Evolutionary conservation across 768 basidiomycete species (phyloP), one percentile per base, ranked within the genome.

Genomic region (Mycena leptocephala): DNA sequence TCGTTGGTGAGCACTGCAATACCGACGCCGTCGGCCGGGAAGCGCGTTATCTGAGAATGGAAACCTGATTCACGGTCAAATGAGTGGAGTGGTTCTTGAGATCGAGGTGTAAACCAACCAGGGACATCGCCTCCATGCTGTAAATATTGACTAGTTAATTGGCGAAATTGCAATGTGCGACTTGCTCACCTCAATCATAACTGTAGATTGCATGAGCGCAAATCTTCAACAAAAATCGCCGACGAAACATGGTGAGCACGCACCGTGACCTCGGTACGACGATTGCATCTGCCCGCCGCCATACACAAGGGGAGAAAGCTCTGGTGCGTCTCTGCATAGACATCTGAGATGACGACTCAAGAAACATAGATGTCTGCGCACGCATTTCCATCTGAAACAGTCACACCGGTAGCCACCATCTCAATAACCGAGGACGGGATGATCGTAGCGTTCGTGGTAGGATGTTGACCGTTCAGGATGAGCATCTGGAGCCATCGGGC

Each of bases 401-500:
- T 8, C 2, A 70, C 58, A 0, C 69, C 69, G 0, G 56, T 46
- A 22, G 69, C 69, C 1, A 39, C 56, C 30, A 10, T 70, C 22
- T 61, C 28, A 48, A 70, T 33, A 0, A 48, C 69, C 20, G 56
- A n/a, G 10, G 56, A 9, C 2, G 69, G 69, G 33, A 70, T 35
- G 16, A 70, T 37, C 3, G 30, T 61, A 1, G 43, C 58, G 20
- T 70, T 70, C 18, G 56, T 70, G 7, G 3, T 22, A 0, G 69
- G 69, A 28, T 70, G 41, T 43, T 70, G 69, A n/a, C 69, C 70
- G 35, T 70, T 37, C 3, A 35, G 32, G 20, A 70, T 13, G n/a
- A 70, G 59, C 58, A 62, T 70, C 43, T 70, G 58, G n/a, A 70
- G 58, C 70, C 70, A 70, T 4, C 59, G 70, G 5, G 70, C 70